Evolutionary conservation across 768 basidiomycete species (phyloP), one percentile per base, ranked within the genome.

Genomic region (Xerocomus potaroensis): DNA sequence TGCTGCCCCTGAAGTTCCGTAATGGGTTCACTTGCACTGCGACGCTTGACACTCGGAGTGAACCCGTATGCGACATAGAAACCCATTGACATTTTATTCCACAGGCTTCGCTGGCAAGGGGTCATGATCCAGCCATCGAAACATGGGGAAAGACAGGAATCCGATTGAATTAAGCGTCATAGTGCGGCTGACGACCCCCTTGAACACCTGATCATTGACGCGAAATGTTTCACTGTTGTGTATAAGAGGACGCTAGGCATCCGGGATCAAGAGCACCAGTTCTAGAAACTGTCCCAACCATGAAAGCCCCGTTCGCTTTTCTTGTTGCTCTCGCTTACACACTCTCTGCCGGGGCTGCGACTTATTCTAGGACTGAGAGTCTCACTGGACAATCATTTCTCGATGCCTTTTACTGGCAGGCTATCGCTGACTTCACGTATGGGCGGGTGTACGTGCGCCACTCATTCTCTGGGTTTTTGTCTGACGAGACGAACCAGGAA

Each of bases 371-470:
- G 42, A 54, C 59, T 3, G 74, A 75, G 41, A 79, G 70, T 47
- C 66, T 72, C 57, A 64, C 69, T 9, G 83, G 83, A n/a, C 52
- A 62, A 35, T 68, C 65, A 5, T 84, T 87, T 59, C 69, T 78
- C 34, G 52, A 66, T 15, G 47, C 41, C 32, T 58, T 52, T 43
- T 49, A 33, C 8, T 65, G 18, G 72, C 69, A 58, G 34, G 39
- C 57, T 1, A 55, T 68, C 12, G 11, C 54, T 0, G 70, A 70
- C 36, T 69, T 70, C 4, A 70, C 70, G 6, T 4, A 64, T 29
- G 70, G 70, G 11, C 62, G 64, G 27, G 64, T 66, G 63, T 64
- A 50, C 21, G 64, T 45, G 9, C 16, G 27, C 24, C 19, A 1
- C 44, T 22, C 11, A 15, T 23, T 27, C 5, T 10, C 11, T 6